These are phyloP conservation scores for Neoascochyta sp. DNA, from an alignment of 2,329 filamentous ascomycete species.

Conservation along the genomic window DNA sequence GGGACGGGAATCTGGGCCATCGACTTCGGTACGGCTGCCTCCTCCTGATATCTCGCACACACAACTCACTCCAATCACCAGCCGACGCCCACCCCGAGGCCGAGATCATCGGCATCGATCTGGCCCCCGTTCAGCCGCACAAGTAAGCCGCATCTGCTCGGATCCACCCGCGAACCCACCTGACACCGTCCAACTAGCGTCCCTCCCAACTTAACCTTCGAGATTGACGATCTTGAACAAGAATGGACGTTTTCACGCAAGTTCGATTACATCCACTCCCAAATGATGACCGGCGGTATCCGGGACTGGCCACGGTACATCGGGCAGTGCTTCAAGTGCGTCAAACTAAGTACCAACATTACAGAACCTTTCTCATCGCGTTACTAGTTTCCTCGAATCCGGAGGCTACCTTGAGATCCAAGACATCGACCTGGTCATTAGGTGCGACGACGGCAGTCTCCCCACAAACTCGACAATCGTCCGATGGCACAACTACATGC, in stretches of 20 bases:
- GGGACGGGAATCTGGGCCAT: conserved; percentile 42
- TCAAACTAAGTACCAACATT: neutral
- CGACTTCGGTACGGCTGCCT: conserved; percentile 30
- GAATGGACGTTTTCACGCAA: conserved; percentile 34
- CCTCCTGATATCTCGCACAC: too few relatives aligned
- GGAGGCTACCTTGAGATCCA: conserved; percentile 17
- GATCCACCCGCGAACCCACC: neutral
- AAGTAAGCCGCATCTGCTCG: conserved; percentile 4
- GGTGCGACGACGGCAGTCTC: conserved; percentile 15
- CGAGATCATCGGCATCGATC: conserved; percentile 12
- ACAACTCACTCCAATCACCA: too few relatives aligned
- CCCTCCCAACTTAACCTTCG: conserved; percentile 40
- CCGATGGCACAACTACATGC: conserved; percentile 13
- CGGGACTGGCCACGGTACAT: conserved; percentile 39
- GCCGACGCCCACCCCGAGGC: conserved; percentile 12
- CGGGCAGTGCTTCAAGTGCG: conserved; percentile 25
- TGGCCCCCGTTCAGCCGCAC: conserved; percentile 13
- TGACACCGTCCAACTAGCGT: conserved; percentile 15
- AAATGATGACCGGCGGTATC: conserved; percentile 40
- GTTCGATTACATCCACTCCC: conserved; percentile 41
- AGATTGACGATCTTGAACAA: conserved; percentile 40
- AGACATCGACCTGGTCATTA: conserved; percentile 15
- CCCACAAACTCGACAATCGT: conserved; percentile 8
- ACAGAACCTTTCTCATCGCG: neutral
- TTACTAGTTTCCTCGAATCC: conserved; percentile 38